Evolutionary conservation across 495 filamentous ascomycete genomes (phyloP).

Genomic region (Penicillium robsamsonii): DNA sequence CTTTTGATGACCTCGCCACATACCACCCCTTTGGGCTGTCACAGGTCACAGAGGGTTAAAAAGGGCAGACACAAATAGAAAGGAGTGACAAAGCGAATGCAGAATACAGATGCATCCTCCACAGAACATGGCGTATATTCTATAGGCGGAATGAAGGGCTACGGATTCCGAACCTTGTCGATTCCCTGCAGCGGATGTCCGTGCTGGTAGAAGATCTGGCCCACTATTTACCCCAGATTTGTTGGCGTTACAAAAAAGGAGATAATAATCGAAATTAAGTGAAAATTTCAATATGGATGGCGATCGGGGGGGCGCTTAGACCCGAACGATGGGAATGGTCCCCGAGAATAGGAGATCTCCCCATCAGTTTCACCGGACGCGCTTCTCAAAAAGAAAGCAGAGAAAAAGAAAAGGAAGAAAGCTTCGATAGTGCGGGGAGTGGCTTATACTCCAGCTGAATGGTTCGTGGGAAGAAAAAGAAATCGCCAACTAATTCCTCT

Average conservation of each 20-base stretch:
- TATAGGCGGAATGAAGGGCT: slow-evolving; percentile 5
- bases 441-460: slow-evolving; percentile 1
- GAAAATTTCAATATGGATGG: slow-evolving; percentile 16
- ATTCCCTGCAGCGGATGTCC: slow-evolving; percentile 41
- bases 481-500: not conserved
- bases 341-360: not conserved
- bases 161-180: slow-evolving; percentile 20
- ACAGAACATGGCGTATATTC: not conserved
- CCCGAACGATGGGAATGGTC: not conserved
- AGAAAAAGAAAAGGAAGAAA: not conserved
- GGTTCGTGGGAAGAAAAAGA: not conserved
- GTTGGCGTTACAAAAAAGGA: slow-evolving; percentile 21
- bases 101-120: not conserved
- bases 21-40: slow-evolving; percentile 15
- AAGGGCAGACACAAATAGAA: not conserved
- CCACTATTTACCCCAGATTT: slow-evolving; percentile 47
- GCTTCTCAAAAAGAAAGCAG: not conserved
- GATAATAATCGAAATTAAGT: not conserved
- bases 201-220: slow-evolving; percentile 43
- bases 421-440: slow-evolving; percentile 6
- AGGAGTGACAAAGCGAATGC: not conserved
- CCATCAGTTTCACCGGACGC: not conserved
- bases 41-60: not conserved
- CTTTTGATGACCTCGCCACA: slow-evolving; percentile 16
- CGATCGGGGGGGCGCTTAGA: not conserved